phyloP scores from a whole-genome alignment of 768 basidiomycete genomes.

The Coprinellus aureogranulatus region DNA sequence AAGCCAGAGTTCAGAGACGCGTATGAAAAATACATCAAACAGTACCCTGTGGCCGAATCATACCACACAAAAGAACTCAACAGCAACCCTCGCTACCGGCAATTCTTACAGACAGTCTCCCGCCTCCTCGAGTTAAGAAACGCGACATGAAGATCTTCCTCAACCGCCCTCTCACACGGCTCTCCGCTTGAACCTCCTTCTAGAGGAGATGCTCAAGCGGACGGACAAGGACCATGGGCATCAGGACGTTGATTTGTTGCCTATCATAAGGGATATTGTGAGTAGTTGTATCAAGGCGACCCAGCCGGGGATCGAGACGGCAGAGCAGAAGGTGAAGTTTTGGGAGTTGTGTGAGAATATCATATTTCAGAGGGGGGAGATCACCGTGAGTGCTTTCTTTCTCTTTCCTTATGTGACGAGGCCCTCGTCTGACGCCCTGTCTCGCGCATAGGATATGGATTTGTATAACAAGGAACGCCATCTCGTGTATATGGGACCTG shows the following conservation, averaged over 20 bases:
- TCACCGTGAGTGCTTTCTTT: constrained; percentile 56
- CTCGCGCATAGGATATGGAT: constrained; percentile 74
- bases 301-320: constrained; percentile 88
- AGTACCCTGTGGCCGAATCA: constrained; percentile 85
- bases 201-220: constrained; percentile 66
- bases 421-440: background rate
- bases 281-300: constrained; percentile 77
- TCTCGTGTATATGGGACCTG: constrained; percentile 62
- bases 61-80: constrained; percentile 74
- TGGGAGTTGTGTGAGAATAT: constrained; percentile 79
- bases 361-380: constrained; percentile 72
- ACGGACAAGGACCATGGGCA: constrained; percentile 68
- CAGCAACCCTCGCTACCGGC: constrained; percentile 62
- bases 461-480: constrained; percentile 73
- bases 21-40: constrained; percentile 83
- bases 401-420: background rate
- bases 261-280: constrained; percentile 66
- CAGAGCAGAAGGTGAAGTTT: constrained; percentile 86
- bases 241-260: constrained; percentile 74
- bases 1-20: constrained; percentile 53
- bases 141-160: constrained; percentile 81
- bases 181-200: constrained; percentile 71
- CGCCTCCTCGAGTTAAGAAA: constrained; percentile 65
- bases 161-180: constrained; percentile 83
- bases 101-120: constrained; percentile 61